Percentiles rank a stretch among this genome's conserved stretches.
Evolutionary conservation across 371 early-diverging fungal species (phyloP).

Genomic region (Mortierella sp.): DNA sequence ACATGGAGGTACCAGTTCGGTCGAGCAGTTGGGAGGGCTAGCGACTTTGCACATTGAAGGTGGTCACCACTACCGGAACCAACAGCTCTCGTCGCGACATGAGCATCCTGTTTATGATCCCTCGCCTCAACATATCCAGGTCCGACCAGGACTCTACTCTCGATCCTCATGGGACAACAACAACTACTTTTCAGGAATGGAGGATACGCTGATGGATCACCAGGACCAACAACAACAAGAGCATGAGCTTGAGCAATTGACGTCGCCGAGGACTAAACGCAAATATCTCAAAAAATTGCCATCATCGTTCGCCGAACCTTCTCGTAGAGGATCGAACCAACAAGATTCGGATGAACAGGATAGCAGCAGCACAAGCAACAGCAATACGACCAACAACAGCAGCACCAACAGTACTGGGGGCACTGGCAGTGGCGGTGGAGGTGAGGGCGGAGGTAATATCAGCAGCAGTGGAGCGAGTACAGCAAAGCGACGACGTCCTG

Average conservation of each 20-base stretch:
- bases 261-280: neutral
- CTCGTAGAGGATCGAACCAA: neutral
- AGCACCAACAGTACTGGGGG: neutral
- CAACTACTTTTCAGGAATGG: neutral
- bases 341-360: neutral
- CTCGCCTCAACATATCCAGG: neutral
- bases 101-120: neutral
- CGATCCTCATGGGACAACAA: neutral
- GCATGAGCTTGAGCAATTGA: too few species aligned
- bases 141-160: neutral
- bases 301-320: neutral
- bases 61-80: neutral
- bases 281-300: neutral
- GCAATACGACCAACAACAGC: neutral
- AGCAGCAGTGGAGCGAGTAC: neutral
- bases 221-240: neutral
- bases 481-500: neutral
- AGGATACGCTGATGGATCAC: neutral
- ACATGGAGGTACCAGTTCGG: neutral
- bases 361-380: constrained; percentile 1
- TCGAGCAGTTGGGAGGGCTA: neutral
- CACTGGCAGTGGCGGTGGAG: neutral
- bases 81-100: neutral
- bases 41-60: neutral
- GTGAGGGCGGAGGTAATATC: neutral